phyloP scores from a whole-genome alignment of 1,284 basidiomycete species.

The Porogramme epimiltina region DNA sequence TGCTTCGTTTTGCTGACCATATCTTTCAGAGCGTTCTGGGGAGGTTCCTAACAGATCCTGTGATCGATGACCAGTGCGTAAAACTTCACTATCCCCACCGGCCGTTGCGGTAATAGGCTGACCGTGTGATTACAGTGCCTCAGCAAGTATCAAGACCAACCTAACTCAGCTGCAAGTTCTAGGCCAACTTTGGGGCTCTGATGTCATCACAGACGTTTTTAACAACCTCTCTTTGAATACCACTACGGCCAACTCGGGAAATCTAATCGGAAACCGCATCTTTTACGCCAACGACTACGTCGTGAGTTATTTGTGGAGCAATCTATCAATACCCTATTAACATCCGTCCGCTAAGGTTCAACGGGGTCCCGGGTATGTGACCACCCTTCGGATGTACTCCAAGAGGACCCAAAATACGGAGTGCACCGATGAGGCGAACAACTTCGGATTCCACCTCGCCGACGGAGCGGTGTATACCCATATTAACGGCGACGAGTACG shows the following conservation, averaged over 20 bases:
- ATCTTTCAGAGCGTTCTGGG: conserved; percentile 53
- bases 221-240: conserved; percentile 40
- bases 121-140: conserved; percentile 40
- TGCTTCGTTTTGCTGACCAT: background rate
- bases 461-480: conserved; percentile 69
- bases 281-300: conserved; percentile 73
- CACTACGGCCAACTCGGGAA: conserved; percentile 55
- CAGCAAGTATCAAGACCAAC: conserved; percentile 58
- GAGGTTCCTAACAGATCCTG: conserved; percentile 64
- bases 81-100: background rate
- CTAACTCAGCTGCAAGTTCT: conserved; percentile 53
- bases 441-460: conserved; percentile 68
- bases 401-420: conserved; percentile 64
- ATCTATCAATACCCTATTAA: background rate
- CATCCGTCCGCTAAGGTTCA: conserved; percentile 52
- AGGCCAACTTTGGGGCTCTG: conserved; percentile 52
- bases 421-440: conserved; percentile 65
- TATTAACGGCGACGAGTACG: conserved; percentile 64
- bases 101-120: background rate
- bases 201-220: conserved; percentile 44
- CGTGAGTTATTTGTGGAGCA: conserved; percentile 36
- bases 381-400: conserved; percentile 68
- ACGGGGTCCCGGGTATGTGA: conserved; percentile 59
- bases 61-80: conserved; percentile 57
- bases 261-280: conserved; percentile 61